A percentile compares a stretch with the other conserved stretches of the same genome.
Evolutionary conservation across 352 stramenopile species (phyloP).

Genomic region (Globisporangium sylvaticum): DNA sequence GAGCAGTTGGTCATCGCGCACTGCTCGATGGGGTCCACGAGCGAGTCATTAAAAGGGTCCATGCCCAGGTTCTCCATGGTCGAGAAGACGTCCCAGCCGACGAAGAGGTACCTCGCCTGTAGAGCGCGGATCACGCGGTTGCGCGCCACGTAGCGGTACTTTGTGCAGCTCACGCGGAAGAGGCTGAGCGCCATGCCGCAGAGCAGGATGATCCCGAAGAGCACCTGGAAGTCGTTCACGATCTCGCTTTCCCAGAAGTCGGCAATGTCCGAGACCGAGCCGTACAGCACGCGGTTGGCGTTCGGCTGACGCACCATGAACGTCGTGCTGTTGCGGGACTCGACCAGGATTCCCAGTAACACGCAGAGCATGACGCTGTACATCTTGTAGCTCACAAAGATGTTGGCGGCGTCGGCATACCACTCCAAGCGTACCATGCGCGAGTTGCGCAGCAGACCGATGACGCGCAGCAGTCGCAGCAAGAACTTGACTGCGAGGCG

Average conservation of each 20-base stretch:
- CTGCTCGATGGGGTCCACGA: conserved; percentile 3
- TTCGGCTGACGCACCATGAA: conserved; percentile 15
- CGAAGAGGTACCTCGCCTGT: conserved; percentile 21
- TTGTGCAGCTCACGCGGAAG: conserved; percentile 12
- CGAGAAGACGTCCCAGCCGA: conserved; percentile 18
- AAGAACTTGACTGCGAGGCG: conserved; percentile 14
- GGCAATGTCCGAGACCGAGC: conserved; percentile 14
- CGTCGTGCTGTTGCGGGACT: conserved; percentile 17
- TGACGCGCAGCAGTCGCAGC: conserved; percentile 8
- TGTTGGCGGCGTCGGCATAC: conserved; percentile 19
- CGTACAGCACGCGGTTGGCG: conserved; percentile 18
- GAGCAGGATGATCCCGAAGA: conserved; percentile 16
- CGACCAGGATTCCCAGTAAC: conserved; percentile 18
- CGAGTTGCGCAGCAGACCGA: conserved; percentile 6
- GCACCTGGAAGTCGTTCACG: conserved; percentile 18
- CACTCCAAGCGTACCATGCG: conserved; percentile 3
- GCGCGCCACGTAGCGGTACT: conserved; percentile 13
- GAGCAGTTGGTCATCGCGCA: conserved; percentile 22
- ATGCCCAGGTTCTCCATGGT: conserved; percentile 25
- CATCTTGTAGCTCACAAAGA: conserved; percentile 32
- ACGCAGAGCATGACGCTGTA: conserved; percentile 29
- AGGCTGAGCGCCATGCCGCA: conserved; percentile 4
- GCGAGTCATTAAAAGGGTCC: conserved; percentile 15
- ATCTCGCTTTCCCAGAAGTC: conserved; percentile 31
- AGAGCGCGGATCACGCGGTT: conserved; percentile 23